A percentile compares a stretch with the other conserved stretches of the same genome.
These are phyloP conservation scores for Hirsutella rhossiliensis DNA, from an alignment of 2,329 filamentous ascomycete genomes.

Conservation along the genomic window DNA sequence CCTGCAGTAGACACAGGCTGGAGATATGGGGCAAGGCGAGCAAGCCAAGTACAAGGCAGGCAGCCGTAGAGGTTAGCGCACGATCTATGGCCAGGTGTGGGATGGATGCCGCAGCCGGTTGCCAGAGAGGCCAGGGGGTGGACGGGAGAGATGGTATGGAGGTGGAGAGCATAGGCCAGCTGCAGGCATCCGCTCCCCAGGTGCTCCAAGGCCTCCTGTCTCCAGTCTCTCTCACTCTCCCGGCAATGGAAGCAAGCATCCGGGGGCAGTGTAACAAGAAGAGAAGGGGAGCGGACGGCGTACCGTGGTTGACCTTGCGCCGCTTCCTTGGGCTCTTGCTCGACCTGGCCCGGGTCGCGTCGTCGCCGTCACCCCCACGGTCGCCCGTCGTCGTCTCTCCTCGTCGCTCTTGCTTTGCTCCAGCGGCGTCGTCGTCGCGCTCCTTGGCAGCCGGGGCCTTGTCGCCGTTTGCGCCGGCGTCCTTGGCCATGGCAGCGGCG, in stretches of 20 bases:
- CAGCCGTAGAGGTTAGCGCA: conserved; percentile 1
- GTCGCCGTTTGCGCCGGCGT: conserved; percentile 9
- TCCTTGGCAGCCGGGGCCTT: conserved; percentile 15
- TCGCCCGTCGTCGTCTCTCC: neutral
- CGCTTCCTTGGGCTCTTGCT: conserved; percentile 64
- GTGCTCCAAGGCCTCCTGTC: too few relatives aligned
- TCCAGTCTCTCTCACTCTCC: neutral
- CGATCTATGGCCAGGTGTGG: neutral
- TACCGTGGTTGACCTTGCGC: conserved; percentile 84
- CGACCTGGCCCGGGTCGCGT: neutral
- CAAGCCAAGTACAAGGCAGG: neutral
- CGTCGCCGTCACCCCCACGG: neutral
- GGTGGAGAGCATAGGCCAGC: neutral
- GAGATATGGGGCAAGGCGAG: neutral
- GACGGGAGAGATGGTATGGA: conserved; percentile 1
- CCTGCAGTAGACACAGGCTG: conserved; percentile 80
- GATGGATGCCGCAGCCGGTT: neutral
- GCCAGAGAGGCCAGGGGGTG: conserved; percentile 7
- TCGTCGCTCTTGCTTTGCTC: neutral
- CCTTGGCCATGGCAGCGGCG: conserved; percentile 16
- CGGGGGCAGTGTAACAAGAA: neutral
- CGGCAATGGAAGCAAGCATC: neutral
- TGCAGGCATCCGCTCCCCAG: neutral
- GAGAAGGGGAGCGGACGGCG: conserved; percentile 18
- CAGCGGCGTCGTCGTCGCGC: conserved; percentile 16